A percentile compares a stretch with the other conserved stretches of the same genome.
Evolutionary conservation across 169 alveolate genomes (phyloP).

Genomic region (Perkinsus olseni): DNA sequence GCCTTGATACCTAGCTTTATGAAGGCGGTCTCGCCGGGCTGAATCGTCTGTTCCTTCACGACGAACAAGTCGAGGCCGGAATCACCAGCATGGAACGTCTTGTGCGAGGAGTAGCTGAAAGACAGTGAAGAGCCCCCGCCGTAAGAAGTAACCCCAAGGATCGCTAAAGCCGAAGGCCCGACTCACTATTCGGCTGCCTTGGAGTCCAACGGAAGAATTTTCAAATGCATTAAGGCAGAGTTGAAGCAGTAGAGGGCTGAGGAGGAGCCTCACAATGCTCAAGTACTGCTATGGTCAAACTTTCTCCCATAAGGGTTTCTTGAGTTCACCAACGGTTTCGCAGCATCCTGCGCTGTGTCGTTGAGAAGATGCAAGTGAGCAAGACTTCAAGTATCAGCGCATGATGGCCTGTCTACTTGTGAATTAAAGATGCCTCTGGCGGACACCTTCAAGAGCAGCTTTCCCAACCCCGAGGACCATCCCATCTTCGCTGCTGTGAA

Average conservation of each 20-base stretch:
- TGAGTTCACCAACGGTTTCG: no score
- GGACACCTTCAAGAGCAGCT: neutral
- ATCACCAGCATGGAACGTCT: conserved; percentile 71
- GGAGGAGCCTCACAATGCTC: no score
- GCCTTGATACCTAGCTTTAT: conserved; percentile 72
- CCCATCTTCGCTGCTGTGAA: neutral
- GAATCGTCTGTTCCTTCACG: conserved; percentile 58
- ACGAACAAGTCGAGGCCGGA: conserved; percentile 77
- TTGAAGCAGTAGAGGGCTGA: no score
- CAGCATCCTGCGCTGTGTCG: neutral
- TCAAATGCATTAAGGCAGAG: neutral
- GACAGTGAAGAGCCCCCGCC: no score
- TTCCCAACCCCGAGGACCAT: neutral
- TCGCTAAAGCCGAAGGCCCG: neutral
- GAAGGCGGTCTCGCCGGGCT: conserved; percentile 62
- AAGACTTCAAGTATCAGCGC: neutral
- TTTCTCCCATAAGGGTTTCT: no score
- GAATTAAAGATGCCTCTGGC: neutral
- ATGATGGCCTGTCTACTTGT: neutral
- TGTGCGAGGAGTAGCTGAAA: conserved; percentile 37
- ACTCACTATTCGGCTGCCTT: neutral
- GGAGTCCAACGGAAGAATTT: neutral
- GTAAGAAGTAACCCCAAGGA: neutral
- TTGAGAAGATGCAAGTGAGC: neutral
- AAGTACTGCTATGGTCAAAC: no score